Evolutionary conservation across 2,329 filamentous ascomycete species (phyloP).

Genomic region (Fusarium sp.): DNA sequence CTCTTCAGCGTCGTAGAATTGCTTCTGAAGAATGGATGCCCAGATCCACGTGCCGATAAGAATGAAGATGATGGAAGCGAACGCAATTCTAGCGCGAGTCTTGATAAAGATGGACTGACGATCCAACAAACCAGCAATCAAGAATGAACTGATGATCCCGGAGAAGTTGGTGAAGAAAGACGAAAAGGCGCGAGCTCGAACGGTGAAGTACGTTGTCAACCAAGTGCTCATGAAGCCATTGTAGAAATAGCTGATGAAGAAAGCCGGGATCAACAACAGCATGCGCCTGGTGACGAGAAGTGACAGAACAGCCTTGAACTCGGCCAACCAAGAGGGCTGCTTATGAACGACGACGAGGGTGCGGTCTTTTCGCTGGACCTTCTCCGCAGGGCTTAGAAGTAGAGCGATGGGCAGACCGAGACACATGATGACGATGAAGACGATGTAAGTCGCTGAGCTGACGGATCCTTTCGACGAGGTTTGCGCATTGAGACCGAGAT

Average conservation of each 20-base stretch:
- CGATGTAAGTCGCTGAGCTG: conserved; percentile 19
- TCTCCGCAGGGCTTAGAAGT: background rate
- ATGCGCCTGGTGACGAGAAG: conserved; percentile 20
- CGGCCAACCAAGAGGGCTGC: conserved; percentile 10
- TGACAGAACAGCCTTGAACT: conserved; percentile 21
- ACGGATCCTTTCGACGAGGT: conserved; percentile 3
- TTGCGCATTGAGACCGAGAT: conserved; percentile 66
- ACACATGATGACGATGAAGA: conserved; percentile 20
- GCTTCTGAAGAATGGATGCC: conserved; percentile 27
- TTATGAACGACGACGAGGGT: conserved; percentile 2
- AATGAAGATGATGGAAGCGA: background rate
- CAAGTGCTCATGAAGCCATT: conserved; percentile 18
- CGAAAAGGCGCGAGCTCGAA: conserved; percentile 13
- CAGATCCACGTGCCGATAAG: conserved; percentile 27
- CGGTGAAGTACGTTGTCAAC: conserved; percentile 16
- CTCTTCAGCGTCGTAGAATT: conserved; percentile 21
- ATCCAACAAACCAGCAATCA: conserved; percentile 9
- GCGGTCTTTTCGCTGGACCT: conserved; percentile 11
- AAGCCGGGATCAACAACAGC: conserved; percentile 17
- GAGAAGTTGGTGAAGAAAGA: conserved; percentile 17
- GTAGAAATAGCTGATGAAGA: conserved; percentile 19
- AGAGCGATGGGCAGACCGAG: conserved; percentile 3
- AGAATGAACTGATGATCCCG: conserved; percentile 10
- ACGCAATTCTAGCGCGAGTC: conserved; percentile 18
- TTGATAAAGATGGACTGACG: conserved; percentile 32